Evolutionary conservation across 2,329 filamentous ascomycete genomes (phyloP).

Genomic region (Drechslerella coelobrocha): DNA sequence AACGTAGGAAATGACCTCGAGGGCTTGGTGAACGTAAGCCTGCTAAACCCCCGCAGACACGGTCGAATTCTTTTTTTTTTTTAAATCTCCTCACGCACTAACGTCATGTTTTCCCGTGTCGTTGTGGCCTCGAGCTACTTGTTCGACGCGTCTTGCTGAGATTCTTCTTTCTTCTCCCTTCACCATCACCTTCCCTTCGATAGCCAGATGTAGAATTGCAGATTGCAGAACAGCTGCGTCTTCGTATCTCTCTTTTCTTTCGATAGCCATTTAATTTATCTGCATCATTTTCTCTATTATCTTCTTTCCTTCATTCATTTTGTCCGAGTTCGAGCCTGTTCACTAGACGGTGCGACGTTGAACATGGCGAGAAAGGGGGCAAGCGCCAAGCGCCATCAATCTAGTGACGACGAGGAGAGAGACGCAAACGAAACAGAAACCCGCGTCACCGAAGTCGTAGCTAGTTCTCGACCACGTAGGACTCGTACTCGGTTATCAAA

Average conservation of each 20-base stretch:
- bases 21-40: too few relatives aligned
- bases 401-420: constrained; percentile 15
- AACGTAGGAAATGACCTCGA: too few relatives aligned
- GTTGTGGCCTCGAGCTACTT: neutral
- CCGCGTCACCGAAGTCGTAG: neutral
- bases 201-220: neutral
- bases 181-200: neutral
- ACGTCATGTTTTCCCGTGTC: too few relatives aligned
- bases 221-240: neutral
- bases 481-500: constrained; percentile 12
- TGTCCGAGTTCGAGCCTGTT: neutral
- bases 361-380: constrained; percentile 35
- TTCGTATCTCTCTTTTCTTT: neutral
- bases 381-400: constrained; percentile 24
- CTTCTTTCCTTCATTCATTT: constrained; percentile 17
- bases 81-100: too few relatives aligned
- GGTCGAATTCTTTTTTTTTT: too few relatives aligned
- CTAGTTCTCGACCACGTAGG: constrained; percentile 15
- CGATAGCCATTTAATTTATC: neutral
- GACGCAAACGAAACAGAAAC: neutral
- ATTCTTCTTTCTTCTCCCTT: neutral
- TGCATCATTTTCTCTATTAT: neutral
- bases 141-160: neutral
- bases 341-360: neutral
- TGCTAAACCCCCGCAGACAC: too few relatives aligned